Conservation (phyloP, 1,284 basidiomycete genomes). For the Heimioporus retisporus region DNA sequence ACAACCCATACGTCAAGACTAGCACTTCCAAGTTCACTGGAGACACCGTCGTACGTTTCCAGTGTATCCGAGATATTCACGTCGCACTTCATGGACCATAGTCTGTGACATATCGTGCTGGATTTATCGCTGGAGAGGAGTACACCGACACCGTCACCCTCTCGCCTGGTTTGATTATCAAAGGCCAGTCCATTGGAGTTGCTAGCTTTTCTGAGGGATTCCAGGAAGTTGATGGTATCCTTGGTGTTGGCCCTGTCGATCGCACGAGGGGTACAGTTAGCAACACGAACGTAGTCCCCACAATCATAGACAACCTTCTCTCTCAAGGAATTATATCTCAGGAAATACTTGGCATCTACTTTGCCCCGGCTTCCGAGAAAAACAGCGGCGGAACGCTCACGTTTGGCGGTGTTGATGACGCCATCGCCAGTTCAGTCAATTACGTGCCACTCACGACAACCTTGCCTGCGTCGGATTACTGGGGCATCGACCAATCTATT, state of each 20-base stretch:
- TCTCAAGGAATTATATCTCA: background rate
- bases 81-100: background rate
- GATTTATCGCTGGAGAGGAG: background rate
- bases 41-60: background rate
- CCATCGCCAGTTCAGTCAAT: background rate
- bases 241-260: background rate
- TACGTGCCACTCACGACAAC: slow-evolving; percentile 5
- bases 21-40: background rate
- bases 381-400: background rate
- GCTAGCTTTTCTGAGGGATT: background rate
- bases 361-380: slow-evolving; percentile 47
- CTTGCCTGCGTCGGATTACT: background rate
- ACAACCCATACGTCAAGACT: background rate
- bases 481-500: background rate
- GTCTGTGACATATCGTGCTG: background rate
- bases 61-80: background rate
- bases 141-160: background rate
- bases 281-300: background rate
- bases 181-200: background rate
- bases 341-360: background rate
- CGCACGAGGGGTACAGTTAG: background rate
- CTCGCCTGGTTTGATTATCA: background rate
- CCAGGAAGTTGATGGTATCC: background rate
- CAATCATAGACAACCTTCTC: background rate
- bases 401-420: background rate